Percentiles rank a stretch among this genome's conserved stretches.
Evolutionary conservation across 2,329 filamentous ascomycete species (phyloP).

Genomic region (Aspergillus proliferans): DNA sequence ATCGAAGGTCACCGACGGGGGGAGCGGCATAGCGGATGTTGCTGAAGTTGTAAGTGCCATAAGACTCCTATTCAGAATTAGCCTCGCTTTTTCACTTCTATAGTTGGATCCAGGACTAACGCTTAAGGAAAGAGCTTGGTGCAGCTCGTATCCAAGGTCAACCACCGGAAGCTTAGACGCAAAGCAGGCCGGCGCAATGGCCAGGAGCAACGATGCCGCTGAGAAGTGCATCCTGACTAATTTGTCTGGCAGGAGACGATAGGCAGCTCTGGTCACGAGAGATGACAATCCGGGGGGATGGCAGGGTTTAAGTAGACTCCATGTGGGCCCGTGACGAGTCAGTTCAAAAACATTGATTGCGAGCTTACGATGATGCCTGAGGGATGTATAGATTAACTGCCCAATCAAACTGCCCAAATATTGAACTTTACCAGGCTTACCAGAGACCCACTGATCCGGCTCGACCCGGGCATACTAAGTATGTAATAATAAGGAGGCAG

Average conservation of each 20-base stretch:
- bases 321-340: too few species aligned
- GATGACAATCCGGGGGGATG: neutral
- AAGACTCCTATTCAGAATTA: constrained; percentile 21
- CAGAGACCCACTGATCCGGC: too few species aligned
- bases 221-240: neutral
- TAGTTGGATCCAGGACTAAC: constrained; percentile 4
- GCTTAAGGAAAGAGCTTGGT: constrained; percentile 34
- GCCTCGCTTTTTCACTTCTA: constrained; percentile 6
- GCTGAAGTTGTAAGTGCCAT: constrained; percentile 48
- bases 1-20: constrained; percentile 47
- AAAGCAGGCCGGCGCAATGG: constrained; percentile 12
- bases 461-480: too few species aligned
- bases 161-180: constrained; percentile 32
- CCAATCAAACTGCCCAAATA: too few species aligned
- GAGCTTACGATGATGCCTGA: too few species aligned
- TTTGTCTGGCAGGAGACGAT: neutral
- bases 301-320: neutral
- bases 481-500: too few species aligned
- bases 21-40: constrained; percentile 54
- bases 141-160: constrained; percentile 51
- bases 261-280: neutral
- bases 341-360: too few species aligned
- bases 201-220: constrained; percentile 4
- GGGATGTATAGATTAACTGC: too few species aligned
- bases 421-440: too few species aligned